Conservation (phyloP, 257 asterid genomes). For the Cynanchum wilfordii region DNA sequence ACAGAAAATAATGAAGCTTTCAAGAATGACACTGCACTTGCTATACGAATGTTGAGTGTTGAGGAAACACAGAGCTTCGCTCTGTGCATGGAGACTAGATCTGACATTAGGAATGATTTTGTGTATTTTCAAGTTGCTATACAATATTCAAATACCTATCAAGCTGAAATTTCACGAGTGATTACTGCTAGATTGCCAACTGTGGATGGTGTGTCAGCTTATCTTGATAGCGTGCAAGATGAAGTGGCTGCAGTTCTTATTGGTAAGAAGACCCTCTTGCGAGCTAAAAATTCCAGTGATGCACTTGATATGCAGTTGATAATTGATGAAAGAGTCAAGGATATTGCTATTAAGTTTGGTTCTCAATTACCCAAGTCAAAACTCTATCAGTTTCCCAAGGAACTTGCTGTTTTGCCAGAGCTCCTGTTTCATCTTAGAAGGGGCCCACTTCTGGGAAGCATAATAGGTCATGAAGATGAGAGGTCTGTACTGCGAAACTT, state of each 20-base stretch:
- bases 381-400: conserved; percentile 78
- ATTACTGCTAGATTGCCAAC: conserved; percentile 76
- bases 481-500: conserved; percentile 76
- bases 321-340: conserved; percentile 86
- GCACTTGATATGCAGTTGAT: conserved; percentile 69
- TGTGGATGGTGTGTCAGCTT: conserved; percentile 73
- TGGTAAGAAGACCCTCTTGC: conserved; percentile 73
- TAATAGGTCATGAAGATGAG: conserved; percentile 90
- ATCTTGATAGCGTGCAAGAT: conserved; percentile 83
- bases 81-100: conserved; percentile 60
- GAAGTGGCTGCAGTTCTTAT: conserved; percentile 91
- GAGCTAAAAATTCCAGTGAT: conserved; percentile 56
- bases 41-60: conserved; percentile 71
- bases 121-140: conserved; percentile 77
- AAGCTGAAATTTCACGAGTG: conserved; percentile 89
- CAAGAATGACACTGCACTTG: conserved; percentile 58
- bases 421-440: conserved; percentile 81
- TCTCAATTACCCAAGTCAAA: conserved; percentile 78
- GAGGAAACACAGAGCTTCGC: conserved; percentile 92
- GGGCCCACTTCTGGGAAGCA: conserved; percentile 89
- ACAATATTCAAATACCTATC: conserved; percentile 69
- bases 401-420: conserved; percentile 73
- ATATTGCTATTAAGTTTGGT: conserved; percentile 70
- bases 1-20: conserved; percentile 57
- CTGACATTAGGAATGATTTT: conserved; percentile 82